A percentile compares a stretch with the other conserved stretches of the same genome.
These are phyloP conservation scores for Cladorrhinum sp. DNA, from an alignment of 2,329 filamentous ascomycete genomes.

Conservation along the genomic window DNA sequence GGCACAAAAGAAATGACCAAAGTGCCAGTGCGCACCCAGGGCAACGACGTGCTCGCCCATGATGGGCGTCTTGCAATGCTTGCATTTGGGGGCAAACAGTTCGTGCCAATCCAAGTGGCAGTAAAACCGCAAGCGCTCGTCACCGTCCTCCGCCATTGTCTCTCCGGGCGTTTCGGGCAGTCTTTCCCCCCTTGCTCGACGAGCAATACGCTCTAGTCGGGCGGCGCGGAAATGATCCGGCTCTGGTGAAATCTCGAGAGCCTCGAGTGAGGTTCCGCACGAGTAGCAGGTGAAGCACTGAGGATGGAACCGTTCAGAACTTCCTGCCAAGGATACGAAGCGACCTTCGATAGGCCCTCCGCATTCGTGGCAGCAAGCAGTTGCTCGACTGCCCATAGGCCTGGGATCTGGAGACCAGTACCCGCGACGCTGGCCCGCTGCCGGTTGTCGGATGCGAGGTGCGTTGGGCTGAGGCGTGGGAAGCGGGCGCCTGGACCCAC, in stretches of 20 bases:
- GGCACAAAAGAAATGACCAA: conserved; percentile 97
- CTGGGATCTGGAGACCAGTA: conserved; percentile 59
- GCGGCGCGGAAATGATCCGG: conserved; percentile 68
- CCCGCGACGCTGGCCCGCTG: conserved; percentile 42
- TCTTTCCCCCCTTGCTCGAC: conserved; percentile 56
- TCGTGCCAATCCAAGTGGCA: conserved; percentile 99
- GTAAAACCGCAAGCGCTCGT: conserved; percentile 78
- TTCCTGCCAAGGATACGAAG: conserved; percentile 78
- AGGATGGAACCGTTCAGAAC: conserved; percentile 77
- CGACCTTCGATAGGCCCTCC: conserved; percentile 81
- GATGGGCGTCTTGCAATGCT: conserved; percentile 94
- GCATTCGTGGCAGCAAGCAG: conserved; percentile 81
- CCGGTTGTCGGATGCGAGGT: conserved; percentile 34
- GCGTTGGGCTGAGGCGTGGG: conserved; percentile 44
- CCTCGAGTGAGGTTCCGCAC: conserved; percentile 85
- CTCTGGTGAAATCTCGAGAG: conserved; percentile 93
- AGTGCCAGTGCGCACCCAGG: conserved; percentile 93
- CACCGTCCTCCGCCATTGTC: conserved; percentile 68
- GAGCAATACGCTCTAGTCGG: conserved; percentile 69
- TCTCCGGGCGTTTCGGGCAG: conserved; percentile 61
- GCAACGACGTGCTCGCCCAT: conserved; percentile 92
- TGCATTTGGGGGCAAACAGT: conserved; percentile 85
- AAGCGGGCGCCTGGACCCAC: conserved; percentile 42
- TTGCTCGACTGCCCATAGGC: conserved; percentile 47
- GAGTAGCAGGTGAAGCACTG: conserved; percentile 88